Conservation (phyloP, 768 basidiomycete species). For the Inosperma sp. region DNA sequence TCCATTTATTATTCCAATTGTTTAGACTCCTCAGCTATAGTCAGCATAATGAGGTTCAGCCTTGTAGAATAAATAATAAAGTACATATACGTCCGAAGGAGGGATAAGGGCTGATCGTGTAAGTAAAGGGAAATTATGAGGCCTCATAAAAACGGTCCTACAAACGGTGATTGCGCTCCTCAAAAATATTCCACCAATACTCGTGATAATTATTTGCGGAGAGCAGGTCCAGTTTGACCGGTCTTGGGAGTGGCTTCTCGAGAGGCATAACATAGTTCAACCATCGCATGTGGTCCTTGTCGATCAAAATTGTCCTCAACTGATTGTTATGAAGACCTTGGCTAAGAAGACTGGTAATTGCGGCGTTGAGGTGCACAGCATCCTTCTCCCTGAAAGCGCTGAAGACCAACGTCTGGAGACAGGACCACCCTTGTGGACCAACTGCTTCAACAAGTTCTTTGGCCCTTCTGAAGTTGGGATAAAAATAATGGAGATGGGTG, state of each 20-base stretch:
- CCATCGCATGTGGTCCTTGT: conserved; percentile 12
- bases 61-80: too few species aligned
- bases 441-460: conserved; percentile 19
- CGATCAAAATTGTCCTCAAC: conserved; percentile 25
- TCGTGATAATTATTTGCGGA: conserved; percentile 25
- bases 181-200: conserved; percentile 28
- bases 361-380: conserved; percentile 16
- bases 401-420: conserved; percentile 26
- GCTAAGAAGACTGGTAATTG: conserved; percentile 15
- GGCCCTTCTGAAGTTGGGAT: conserved; percentile 20
- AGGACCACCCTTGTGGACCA: conserved; percentile 9
- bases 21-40: too few species aligned
- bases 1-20: too few species aligned
- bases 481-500: conserved; percentile 29
- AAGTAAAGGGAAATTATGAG: not conserved
- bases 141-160: not conserved
- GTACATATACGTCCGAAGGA: too few species aligned
- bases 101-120: not conserved
- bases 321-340: conserved; percentile 17
- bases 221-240: conserved; percentile 17
- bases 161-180: conserved; percentile 12
- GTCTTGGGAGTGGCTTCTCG: conserved; percentile 1
- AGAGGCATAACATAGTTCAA: conserved; percentile 12
- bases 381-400: conserved; percentile 25
- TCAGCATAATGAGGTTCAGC: too few species aligned